These are phyloP conservation scores for Coprinellus aureogranulatus DNA, from an alignment of 768 basidiomycete genomes.

Conservation along the genomic window DNA sequence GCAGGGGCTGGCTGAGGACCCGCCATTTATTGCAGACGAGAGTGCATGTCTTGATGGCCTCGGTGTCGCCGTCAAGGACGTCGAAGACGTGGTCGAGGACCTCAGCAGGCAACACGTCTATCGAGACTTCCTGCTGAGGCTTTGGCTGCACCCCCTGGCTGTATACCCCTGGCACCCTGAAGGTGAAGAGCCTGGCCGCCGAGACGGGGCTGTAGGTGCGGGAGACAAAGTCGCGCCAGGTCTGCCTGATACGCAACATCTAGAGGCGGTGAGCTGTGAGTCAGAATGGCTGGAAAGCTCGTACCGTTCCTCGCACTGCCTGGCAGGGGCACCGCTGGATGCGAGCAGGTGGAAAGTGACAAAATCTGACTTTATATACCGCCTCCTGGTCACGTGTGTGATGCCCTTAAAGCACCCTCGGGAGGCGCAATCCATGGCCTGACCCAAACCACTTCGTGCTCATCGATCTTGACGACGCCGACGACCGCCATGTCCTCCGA, in stretches of 20 bases:
- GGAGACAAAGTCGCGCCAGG: background rate
- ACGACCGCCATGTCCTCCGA: constrained; percentile 50
- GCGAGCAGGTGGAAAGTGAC: no score
- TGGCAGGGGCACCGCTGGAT: no score
- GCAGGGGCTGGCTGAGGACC: constrained; percentile 5
- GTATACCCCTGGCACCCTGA: no score
- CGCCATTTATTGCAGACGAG: constrained; percentile 9
- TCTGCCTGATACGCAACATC: constrained; percentile 7
- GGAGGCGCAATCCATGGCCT: background rate
- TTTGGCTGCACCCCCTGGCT: no score
- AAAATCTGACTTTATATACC: background rate
- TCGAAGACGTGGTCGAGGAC: background rate
- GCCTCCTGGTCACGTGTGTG: constrained; percentile 3
- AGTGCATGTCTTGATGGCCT: background rate
- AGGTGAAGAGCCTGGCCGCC: no score
- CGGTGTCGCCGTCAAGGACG: background rate
- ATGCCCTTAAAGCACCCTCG: constrained; percentile 1
- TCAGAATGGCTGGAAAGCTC: background rate
- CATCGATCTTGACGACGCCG: constrained; percentile 23
- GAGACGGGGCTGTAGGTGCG: background rate
- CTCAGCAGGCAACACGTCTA: background rate
- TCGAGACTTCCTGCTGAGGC: background rate
- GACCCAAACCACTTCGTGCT: constrained; percentile 11
- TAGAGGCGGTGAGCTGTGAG: background rate
- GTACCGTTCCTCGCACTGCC: background rate